phyloP scores from a whole-genome alignment of 78 protist genomes.

The Mastigamoeba balamuthi region DNA sequence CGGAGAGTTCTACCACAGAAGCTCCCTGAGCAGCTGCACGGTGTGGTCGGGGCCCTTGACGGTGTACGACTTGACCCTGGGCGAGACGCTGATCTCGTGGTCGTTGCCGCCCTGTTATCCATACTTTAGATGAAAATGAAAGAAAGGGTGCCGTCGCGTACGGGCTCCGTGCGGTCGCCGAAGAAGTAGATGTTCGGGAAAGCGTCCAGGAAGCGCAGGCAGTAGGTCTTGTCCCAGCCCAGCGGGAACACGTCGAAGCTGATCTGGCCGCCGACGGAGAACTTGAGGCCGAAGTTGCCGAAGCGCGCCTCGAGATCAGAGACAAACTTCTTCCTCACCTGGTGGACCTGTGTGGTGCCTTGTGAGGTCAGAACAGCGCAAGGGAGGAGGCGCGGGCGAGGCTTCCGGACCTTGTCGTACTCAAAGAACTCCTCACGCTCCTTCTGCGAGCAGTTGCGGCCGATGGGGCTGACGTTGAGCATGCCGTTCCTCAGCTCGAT shows the following conservation, averaged over 20 bases:
- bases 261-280: constrained; percentile 97
- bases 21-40: constrained; percentile 22
- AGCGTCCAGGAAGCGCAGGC: constrained; percentile 69
- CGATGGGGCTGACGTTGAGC: constrained; percentile 97
- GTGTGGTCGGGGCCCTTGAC: constrained; percentile 92
- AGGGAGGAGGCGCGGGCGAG: no score
- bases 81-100: constrained; percentile 83
- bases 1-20: no score
- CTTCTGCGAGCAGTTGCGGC: constrained; percentile 90
- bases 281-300: constrained; percentile 47
- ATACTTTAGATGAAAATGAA: background rate
- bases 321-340: constrained; percentile 76
- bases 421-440: constrained; percentile 89
- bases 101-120: constrained; percentile 95
- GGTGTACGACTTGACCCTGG: constrained; percentile 40
- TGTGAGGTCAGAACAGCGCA: background rate
- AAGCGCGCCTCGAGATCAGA: constrained; percentile 52
- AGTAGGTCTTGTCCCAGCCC: constrained; percentile 97
- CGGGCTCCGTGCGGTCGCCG: constrained; percentile 93
- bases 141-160: background rate
- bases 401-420: constrained; percentile 71
- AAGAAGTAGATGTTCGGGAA: constrained; percentile 87
- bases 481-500: constrained; percentile 96
- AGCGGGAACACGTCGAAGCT: constrained; percentile 95
- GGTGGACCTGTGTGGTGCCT: constrained; percentile 26